Evolutionary conservation across 2,329 filamentous ascomycete genomes (phyloP), one percentile per base, ranked within the genome.

Genomic region (Celoporthe dispersa): DNA sequence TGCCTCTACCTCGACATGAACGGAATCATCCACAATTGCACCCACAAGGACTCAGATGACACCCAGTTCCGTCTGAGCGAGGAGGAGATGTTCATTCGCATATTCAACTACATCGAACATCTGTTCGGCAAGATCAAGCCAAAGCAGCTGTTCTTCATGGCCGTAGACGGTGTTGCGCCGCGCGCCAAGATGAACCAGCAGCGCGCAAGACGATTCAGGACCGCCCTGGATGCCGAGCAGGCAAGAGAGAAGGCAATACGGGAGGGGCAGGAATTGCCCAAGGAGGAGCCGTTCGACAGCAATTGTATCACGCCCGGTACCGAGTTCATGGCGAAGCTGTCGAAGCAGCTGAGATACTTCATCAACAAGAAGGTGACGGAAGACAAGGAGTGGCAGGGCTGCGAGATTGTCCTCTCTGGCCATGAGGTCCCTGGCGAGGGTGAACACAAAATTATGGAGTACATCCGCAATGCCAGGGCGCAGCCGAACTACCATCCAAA

Each of bases 381-480:
- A 80, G 96, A 99, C 80, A 89, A 91, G 63, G 96, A 99, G 77
- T 99, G 96, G 96, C 96, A 99, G 82, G 93, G 93, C 71, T 96
- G 97, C 74, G 94, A 98, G 78, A 91, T 99, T 75, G 94, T 99
- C 67, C 87, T 99, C 70, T 99, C 96, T 7, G 96, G 97, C 68
- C 97, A 99, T 78, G 97, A 99, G 81, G 95, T 98, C 35, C 96
- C 96, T 8, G 96, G 96, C 76, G 97, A 99, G 82, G 96, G 96
- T 76, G 96, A 99, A 81, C 96, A 99, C 85, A 99, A 99, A 84
- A 97, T 99, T 82, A 99, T 99, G 96, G 97, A 99, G 82, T 99
- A 99, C 81, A 99, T 99, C 80, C 92, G 96, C 75, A 93, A 97
- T 81, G 93, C 96, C 73, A 98, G 98, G 85, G 94, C 95, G 64